Evolutionary conservation across 495 filamentous ascomycete species (phyloP).

Genomic region (Neurospora sp.): DNA sequence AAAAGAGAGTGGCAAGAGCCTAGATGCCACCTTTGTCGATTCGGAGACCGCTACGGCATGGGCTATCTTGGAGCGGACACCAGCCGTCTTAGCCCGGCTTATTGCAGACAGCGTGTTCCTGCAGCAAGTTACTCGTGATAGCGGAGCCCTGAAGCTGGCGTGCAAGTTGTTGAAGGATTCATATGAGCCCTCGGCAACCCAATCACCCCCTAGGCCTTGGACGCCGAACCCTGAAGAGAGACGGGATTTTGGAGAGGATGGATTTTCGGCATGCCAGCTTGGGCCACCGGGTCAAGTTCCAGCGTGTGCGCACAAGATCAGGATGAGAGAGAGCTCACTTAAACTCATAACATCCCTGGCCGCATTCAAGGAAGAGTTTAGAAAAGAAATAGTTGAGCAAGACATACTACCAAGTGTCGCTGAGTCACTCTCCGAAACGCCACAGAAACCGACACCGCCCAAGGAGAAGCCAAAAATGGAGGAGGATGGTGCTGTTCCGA

Average conservation of each 20-base stretch:
- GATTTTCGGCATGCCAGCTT: constrained; percentile 30
- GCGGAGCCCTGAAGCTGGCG: constrained; percentile 58
- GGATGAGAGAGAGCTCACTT: constrained; percentile 66
- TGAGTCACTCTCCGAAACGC: constrained; percentile 61
- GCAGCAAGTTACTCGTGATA: constrained; percentile 76
- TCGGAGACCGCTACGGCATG: constrained; percentile 30
- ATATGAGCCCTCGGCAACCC: constrained; percentile 38
- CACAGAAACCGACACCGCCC: constrained; percentile 23
- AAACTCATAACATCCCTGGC: constrained; percentile 69
- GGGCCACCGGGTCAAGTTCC: constrained; percentile 53
- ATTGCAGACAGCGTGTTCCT: constrained; percentile 65
- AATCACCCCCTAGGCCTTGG: constrained; percentile 32
- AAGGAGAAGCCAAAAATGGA: constrained; percentile 16
- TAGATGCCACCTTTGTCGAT: constrained; percentile 21
- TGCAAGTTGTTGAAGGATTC: constrained; percentile 66
- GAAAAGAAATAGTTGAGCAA: constrained; percentile 72
- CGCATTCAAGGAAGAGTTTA: constrained; percentile 71
- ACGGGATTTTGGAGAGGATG: constrained; percentile 9
- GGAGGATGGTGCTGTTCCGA: constrained; percentile 4
- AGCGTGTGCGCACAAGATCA: constrained; percentile 60
- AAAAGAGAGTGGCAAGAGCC: constrained; percentile 27
- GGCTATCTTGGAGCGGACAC: constrained; percentile 57
- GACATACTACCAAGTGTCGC: constrained; percentile 73
- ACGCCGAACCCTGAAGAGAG: constrained; percentile 22
- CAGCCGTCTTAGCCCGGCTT: constrained; percentile 64